Evolutionary conservation across 2,329 filamentous ascomycete genomes (phyloP).

Genomic region (Chrysosporium keratinophilum): DNA sequence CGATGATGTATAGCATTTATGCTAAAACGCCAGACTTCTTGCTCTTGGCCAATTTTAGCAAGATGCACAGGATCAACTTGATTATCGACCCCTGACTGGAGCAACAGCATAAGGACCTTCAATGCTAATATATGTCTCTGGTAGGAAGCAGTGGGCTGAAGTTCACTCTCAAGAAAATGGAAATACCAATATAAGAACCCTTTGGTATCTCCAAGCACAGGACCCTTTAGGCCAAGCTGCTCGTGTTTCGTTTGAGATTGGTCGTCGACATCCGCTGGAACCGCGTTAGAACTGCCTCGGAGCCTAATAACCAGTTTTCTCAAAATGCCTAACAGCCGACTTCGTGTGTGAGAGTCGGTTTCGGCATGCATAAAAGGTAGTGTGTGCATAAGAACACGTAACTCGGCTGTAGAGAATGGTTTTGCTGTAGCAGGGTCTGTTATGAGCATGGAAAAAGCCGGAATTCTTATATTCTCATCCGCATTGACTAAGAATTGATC

Average conservation of each 20-base stretch:
- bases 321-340: slow-evolving; percentile 64
- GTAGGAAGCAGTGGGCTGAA: slow-evolving; percentile 75
- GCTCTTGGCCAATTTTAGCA: slow-evolving; percentile 41
- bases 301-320: slow-evolving; percentile 69
- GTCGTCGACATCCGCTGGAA: not conserved
- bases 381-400: slow-evolving; percentile 54
- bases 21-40: slow-evolving; percentile 42
- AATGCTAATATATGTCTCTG: slow-evolving; percentile 77
- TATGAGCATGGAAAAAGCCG: slow-evolving; percentile 71
- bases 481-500: slow-evolving; percentile 36
- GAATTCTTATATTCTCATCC: slow-evolving; percentile 57
- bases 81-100: slow-evolving; percentile 57
- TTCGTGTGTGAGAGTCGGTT: slow-evolving; percentile 73
- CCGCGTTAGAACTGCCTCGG: slow-evolving; percentile 44
- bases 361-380: slow-evolving; percentile 68
- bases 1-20: slow-evolving; percentile 34
- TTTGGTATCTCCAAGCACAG: slow-evolving; percentile 2
- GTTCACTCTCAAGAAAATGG: slow-evolving; percentile 58
- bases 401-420: slow-evolving; percentile 54
- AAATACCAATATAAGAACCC: slow-evolving; percentile 66
- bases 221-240: not conserved
- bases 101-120: slow-evolving; percentile 56
- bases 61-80: slow-evolving; percentile 30
- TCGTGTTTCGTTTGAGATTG: not conserved
- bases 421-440: slow-evolving; percentile 64